Evolutionary conservation across 768 basidiomycete genomes (phyloP), one percentile per base, ranked within the genome.

Genomic region (Tubosaeta sp.): DNA sequence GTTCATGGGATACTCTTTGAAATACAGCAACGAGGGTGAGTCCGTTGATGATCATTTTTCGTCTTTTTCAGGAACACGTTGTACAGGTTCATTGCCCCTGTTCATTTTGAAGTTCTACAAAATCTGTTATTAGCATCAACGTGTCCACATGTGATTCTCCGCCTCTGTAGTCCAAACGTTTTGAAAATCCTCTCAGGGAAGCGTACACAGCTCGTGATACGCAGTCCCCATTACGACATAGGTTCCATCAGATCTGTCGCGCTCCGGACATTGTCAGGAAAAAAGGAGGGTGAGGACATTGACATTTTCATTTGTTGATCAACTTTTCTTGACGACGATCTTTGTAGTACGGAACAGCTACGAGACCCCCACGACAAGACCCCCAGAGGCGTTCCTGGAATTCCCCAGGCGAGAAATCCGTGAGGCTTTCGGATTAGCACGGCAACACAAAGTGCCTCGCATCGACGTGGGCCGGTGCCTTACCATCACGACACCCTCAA

Each of bases 391-490:
- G n/a, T 78, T 74, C 72, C 65, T 77, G 46, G 75, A 80, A 55
- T 80, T 83, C 48, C 77, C 84, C 16, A 76, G 72, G 29, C 76
- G 76, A 19, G 76, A 78, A 29, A 73, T 90, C 45, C 82, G 77
- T 43, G 69, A 73, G 43, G 80, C 84, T 3, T 70, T 91, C 21
- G 66, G 69, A 11, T 70, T 75, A 60, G 83, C 84, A 19, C 76
- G 80, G 31, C 72, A 81, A 14, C 82, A 81, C 41, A 87, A 84
- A 53, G 78, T 80, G 0, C 81, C 86, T 12, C 73, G 69, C 38
- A 71, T 92, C 46, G 84, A 90, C 58, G 72, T 90, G 32, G 75
- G 81, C 43, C 77, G 80, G 24, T 87, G 84, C 57, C 72, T 89
- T n/a, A 76, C 77, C 38, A 67, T 80, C 50, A 71, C 73, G 1